Base-by-base conservation (phyloP, 176 grass and related monocot genomes). In the Carex cristatella region DNA sequence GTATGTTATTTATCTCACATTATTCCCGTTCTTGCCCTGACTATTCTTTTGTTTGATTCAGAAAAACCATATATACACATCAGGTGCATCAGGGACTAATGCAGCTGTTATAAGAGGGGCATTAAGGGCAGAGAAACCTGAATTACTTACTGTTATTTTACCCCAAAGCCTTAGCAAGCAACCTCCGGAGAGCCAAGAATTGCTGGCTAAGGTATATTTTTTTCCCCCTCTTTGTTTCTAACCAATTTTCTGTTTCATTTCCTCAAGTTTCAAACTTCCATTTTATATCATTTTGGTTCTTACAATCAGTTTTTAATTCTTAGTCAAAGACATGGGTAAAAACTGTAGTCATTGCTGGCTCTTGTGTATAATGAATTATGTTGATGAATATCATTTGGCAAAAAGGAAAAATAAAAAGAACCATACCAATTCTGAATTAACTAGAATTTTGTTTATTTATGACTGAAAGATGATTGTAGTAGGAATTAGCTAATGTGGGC, bases 21-120 rank as follows among this genome's bases (percentile, higher is more conserved):
- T 55, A 32, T 78, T 33, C 4, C 19, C 14, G 3, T 79, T 58
- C 27, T 79, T 79, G 15, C 14, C 28, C 53, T 35, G 53, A 79
- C 3, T 57, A 27, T 85, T 84, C 38, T 12, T 85, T 10, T 87
- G 44, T 38, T 82, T 35, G 78, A 60, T 90, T 82, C 93, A 99
- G 97, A 96, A 99, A 92, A 99, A 99, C 85, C 97, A 99, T 89
- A 99, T 99, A 84, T 99, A 88, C 74, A 96, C 97, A 12, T 99
- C 97, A 76, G 97, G 97, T 67, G 97, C 97, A 85, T 99, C 93
- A 15, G 93, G 97, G 51, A 99, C 97, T 83, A 99, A 99, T 87
- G 97, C 97, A 69, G 93, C 93, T 74, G 97, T 99, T 84, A 99
- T 99, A 81, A 94, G 97, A 89, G 97, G 97, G 61, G 97, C 97